These are phyloP conservation scores for Populus hybrid DNA, from an alignment of 441 rosid genomes.

Conservation along the genomic window DNA sequence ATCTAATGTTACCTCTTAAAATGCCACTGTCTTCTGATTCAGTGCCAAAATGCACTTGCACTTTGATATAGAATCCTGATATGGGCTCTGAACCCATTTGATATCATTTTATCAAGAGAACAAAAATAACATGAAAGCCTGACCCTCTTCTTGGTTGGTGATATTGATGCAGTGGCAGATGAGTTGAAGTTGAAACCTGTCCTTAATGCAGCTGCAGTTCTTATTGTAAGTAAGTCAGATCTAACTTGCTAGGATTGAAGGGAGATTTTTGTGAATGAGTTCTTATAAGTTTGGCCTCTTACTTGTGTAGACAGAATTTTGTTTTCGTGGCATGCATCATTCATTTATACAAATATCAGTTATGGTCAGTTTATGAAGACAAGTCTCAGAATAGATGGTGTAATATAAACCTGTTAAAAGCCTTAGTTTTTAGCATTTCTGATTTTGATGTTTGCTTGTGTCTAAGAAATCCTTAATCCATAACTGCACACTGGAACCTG, in stretches of 20 bases:
- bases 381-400: neutral
- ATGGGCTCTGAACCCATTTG: neutral
- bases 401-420: neutral
- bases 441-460: neutral
- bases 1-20: neutral
- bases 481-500: neutral
- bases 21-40: neutral
- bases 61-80: neutral
- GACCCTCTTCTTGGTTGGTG: constrained; percentile 23
- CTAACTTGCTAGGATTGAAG: constrained; percentile 1
- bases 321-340: neutral
- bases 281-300: neutral
- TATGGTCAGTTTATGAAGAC: neutral
- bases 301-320: neutral
- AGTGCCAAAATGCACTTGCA: neutral
- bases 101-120: neutral
- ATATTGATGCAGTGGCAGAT: constrained; percentile 64
- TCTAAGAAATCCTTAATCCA: neutral
- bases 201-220: constrained; percentile 18
- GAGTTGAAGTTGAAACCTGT: constrained; percentile 31
- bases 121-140: constrained; percentile 7
- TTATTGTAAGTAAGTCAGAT: constrained; percentile 24
- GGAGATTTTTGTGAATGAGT: neutral
- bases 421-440: neutral
- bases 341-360: neutral